These are phyloP conservation scores for Globisporangium cylindrosporum DNA, from an alignment of 352 stramenopile genomes.

Conservation along the genomic window DNA sequence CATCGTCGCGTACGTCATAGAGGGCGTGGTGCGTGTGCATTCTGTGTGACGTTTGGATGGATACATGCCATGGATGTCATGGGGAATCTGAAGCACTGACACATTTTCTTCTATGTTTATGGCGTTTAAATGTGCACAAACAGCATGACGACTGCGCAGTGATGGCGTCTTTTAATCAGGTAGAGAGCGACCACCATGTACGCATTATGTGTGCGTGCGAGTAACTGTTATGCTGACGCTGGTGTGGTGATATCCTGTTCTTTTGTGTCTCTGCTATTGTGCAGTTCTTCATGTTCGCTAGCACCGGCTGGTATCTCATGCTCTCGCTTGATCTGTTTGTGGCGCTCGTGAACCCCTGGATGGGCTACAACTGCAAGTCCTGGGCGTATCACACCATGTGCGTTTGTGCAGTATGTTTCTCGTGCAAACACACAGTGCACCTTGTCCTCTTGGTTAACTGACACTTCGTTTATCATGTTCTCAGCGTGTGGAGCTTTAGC, in stretches of 20 bases:
- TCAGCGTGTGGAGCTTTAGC: slow-evolving; percentile 73
- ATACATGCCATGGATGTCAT: background rate
- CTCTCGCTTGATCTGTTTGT: slow-evolving; percentile 80
- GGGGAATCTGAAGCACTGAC: background rate
- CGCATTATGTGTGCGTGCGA: background rate
- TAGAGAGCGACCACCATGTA: slow-evolving; percentile 4
- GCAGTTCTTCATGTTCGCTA: slow-evolving; percentile 74
- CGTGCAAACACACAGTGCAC: background rate
- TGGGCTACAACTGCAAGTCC: slow-evolving; percentile 84
- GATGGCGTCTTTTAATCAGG: slow-evolving; percentile 67
- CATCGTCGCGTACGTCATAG: slow-evolving; percentile 48
- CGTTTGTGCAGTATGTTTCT: background rate
- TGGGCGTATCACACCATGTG: slow-evolving; percentile 84
- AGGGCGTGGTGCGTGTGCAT: slow-evolving; percentile 26
- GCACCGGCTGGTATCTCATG: slow-evolving; percentile 82
- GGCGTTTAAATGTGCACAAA: background rate
- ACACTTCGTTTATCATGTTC: background rate
- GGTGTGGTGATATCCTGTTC: too few relatives aligned
- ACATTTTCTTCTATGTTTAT: background rate
- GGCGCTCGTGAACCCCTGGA: slow-evolving; percentile 85
- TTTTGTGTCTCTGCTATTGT: background rate
- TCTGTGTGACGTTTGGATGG: background rate
- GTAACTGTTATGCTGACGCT: background rate
- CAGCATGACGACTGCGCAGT: slow-evolving; percentile 43
- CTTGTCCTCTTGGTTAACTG: background rate